Evolutionary conservation across 179 eudicot species (phyloP), one percentile per base, ranked within the genome.

Genomic region (Spergularia azorica): DNA sequence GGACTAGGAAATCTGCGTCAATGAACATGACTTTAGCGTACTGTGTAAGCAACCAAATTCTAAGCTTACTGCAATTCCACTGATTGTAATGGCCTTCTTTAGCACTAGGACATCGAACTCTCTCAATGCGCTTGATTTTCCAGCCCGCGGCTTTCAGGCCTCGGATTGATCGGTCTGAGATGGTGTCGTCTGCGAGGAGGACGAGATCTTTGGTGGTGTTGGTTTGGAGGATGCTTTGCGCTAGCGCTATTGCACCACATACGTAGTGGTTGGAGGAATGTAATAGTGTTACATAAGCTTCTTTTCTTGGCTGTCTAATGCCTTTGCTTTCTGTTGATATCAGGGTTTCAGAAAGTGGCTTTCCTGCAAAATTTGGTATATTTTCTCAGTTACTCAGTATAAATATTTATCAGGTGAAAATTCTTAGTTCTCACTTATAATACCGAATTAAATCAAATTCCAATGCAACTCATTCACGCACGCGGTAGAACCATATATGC

Each of bases 21-120:
- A 91, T 83, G 83, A 88, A 91, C 12, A 91, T 84, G 54, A 91
- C 46, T 74, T 89, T 89, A 32, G 80, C 84, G 65, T 91, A 91
- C 17, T 89, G 82, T 0, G 74, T 87, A 52, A 91, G 83, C 36
- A 85, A 85, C 91, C 91, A 91, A 4, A 89, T 81, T 10, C 91
- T 51, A 0, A 91, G 89, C 66, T 91, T 91, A 90, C 90, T 91
- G 59, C 89, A 91, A 81, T 89, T 91, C 89, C 90, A 89, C 51
- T 84, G 79, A 58, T 88, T 91, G 82, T 91, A 89, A 5, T 90
- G 79, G n/a, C 78, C 56, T 65, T 41, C 60, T 43, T n/a, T 41
- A 0, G 91, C 84, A 15, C 75, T 80, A 0, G 93, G 93, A 82
- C 88, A 85, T 9, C 81, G 77, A 15, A 91, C 86, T 6, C 96